Base-by-base conservation (phyloP, 2,329 filamentous ascomycete species). In the Pseudocercospora fijiensis region DNA sequence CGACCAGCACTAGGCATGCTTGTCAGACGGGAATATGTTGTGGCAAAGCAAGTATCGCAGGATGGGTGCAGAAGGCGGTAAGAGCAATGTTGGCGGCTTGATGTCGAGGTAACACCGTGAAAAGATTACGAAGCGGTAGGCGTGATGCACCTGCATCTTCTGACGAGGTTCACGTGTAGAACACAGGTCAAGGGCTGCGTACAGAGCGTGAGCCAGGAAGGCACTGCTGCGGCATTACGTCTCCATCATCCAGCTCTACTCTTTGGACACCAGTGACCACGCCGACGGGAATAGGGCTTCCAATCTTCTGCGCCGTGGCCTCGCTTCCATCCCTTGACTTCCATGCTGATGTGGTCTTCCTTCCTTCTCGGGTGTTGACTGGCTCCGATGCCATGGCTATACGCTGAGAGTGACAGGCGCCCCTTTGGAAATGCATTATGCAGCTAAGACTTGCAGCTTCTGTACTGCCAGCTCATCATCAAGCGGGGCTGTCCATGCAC, bases 401-500 rank as follows among this genome's bases (percentile, higher is more conserved):
- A 27, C 33, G 18, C 47, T 4, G 49, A 13, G 11, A 8, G 6
- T 24, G 49, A 53, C 26, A 26, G 45, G 8, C 26, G 49, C 49
- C 22, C 13, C 11, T 13, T 27, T 6, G 5, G 22, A 9, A 1
- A 26, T 53, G 16, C 49, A 28, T 24, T 4, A 26, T 53, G 16
- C 49, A 28, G 49, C 49, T 53, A 11, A 27, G 49, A 24, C 49
- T 53, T 53, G 49, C 49, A 53, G 49, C 49, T 53, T 28, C 49
- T 53, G 49, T 26, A 53, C 49, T 53, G 49, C 49, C 49, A 53
- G 49, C 49, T 53, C 49, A 53, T 24, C 49, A 53, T 24, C 49
- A 4, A 1, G 49, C 26, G 49, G 49, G 49, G 22, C 49, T 53
- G 24, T 53, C 26, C 26, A 53, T n/a, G 49, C 49, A 53, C 4